A percentile compares a stretch with the other conserved stretches of the same genome.
These are phyloP conservation scores for Nemania diffusa DNA, from an alignment of 2,329 filamentous ascomycete species.

Conservation along the genomic window DNA sequence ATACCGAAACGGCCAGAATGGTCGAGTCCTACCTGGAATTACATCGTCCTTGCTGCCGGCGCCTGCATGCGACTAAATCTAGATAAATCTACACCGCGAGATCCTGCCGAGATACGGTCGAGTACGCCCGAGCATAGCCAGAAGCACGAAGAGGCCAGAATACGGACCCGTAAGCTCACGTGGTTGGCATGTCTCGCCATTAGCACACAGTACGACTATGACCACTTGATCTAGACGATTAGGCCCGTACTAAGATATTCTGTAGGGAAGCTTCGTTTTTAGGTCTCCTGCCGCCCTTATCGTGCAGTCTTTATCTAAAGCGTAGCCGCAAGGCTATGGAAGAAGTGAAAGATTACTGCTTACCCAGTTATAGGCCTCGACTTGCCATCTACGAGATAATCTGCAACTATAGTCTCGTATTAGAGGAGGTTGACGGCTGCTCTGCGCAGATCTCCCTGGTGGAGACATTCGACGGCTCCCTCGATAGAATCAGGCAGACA, in stretches of 20 bases:
- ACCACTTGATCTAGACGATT: not conserved
- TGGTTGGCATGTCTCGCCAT: conserved; percentile 32
- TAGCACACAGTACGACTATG: conserved; percentile 28
- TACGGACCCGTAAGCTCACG: conserved; percentile 26
- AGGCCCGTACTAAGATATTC: conserved; percentile 3
- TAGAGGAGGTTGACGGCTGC: conserved; percentile 29
- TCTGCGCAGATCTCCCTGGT: conserved; percentile 25
- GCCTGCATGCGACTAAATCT: conserved; percentile 30
- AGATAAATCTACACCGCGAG: conserved; percentile 5
- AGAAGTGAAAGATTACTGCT: conserved; percentile 16
- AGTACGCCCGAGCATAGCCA: not conserved
- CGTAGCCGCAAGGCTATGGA: conserved; percentile 24
- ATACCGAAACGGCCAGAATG: conserved; percentile 16
- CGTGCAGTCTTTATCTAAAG: conserved; percentile 21
- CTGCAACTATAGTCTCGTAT: conserved; percentile 27
- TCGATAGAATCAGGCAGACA: conserved; percentile 20
- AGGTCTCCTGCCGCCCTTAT: conserved; percentile 29
- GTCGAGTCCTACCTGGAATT: conserved; percentile 29
- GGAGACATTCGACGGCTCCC: conserved; percentile 25
- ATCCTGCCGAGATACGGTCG: not conserved
- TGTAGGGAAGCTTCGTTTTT: conserved; percentile 30
- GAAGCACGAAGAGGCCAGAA: not conserved
- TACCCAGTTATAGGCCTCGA: conserved; percentile 9
- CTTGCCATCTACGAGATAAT: conserved; percentile 28
- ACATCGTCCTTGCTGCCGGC: conserved; percentile 30